Evolutionary conservation across 2,329 filamentous ascomycete genomes (phyloP).

Genomic region (Thyridium curvatum): DNA sequence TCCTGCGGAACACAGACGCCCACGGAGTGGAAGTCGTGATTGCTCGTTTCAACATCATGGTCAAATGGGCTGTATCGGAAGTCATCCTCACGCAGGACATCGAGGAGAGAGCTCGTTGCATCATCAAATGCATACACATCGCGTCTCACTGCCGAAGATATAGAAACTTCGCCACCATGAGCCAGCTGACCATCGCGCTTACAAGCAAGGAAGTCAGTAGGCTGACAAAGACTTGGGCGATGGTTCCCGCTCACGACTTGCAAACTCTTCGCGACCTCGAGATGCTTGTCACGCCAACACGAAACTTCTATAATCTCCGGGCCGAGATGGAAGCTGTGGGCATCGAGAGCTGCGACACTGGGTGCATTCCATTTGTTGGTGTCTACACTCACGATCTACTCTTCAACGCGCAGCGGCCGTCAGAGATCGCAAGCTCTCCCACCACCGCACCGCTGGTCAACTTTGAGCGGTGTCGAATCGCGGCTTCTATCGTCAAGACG

Average conservation of each 20-base stretch:
- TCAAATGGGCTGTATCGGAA: constrained; percentile 81
- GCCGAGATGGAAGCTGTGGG: constrained; percentile 71
- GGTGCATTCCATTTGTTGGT: constrained; percentile 79
- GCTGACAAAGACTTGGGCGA: constrained; percentile 63
- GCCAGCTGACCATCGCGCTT: constrained; percentile 71
- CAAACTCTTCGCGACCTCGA: constrained; percentile 64
- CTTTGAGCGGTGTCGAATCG: constrained; percentile 74
- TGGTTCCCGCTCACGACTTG: constrained; percentile 60
- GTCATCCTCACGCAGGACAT: constrained; percentile 66
- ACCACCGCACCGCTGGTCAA: constrained; percentile 67
- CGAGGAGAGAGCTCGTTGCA: constrained; percentile 67
- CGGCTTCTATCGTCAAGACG: constrained; percentile 73
- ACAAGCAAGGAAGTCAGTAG: constrained; percentile 67
- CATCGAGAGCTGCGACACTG: constrained; percentile 46
- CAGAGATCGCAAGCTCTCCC: constrained; percentile 63
- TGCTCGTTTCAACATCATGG: constrained; percentile 81
- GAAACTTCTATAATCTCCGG: constrained; percentile 71
- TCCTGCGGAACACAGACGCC: constrained; percentile 65
- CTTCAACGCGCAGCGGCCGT: constrained; percentile 73
- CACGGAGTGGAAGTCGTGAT: constrained; percentile 78
- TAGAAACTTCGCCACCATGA: constrained; percentile 79
- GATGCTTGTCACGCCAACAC: constrained; percentile 65
- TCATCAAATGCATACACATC: constrained; percentile 79
- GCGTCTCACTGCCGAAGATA: constrained; percentile 68
- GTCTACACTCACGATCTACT: constrained; percentile 80